Evolutionary conservation across 148 eudicot genomes (phyloP), one percentile per base, ranked within the genome.

Genomic region (Selenicereus undatus): DNA sequence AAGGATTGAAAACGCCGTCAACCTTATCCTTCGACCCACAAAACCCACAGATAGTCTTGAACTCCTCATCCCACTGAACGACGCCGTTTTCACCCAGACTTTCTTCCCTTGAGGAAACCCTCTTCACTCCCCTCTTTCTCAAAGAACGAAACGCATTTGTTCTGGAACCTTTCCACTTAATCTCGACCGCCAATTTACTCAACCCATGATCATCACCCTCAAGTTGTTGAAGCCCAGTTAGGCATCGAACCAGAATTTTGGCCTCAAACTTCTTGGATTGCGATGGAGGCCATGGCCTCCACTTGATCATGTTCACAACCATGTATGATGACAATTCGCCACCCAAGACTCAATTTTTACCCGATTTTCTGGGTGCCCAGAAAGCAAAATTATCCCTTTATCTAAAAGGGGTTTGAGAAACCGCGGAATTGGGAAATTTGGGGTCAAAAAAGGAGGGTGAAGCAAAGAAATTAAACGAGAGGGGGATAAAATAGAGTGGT

Each of bases 301-400:
- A 88, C 86, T 86, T 90, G 84, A 92, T 90, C 95, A 93, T 86
- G 54, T 79, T 88, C 78, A 87, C 93, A n/a, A 86, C 93, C 93
- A 90, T 85, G 35, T n/a, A 54, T 51, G 14, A 39, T 4, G 43
- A 39, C 3, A 39, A 39, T 39, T 39, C 43, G 10, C 17, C 56
- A 65, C 51, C 29, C 75, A 43, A 74, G 60, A 78, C 64, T 69
- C 64, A 50, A 70, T 51, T n/a, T 78, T 78, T 6, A 3, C 30
- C 29, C 9, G 18, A 73, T 22, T 73, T 22, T 11, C 24, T 26
- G 76, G n/a, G 7, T 73, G 2, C 56, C 56, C 75, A 72, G 26
- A 72, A 21, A 21, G 32, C 18, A 66, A 66, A 66, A 66, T 16
- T 66, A n/a, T 20, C 26, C 20, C 75, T 72, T 42, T 35, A 8